A percentile compares a stretch with the other conserved stretches of the same genome.
These are phyloP conservation scores for Cinnamomum chago DNA, from an alignment of 164 flowering plant genomes.

Conservation along the genomic window DNA sequence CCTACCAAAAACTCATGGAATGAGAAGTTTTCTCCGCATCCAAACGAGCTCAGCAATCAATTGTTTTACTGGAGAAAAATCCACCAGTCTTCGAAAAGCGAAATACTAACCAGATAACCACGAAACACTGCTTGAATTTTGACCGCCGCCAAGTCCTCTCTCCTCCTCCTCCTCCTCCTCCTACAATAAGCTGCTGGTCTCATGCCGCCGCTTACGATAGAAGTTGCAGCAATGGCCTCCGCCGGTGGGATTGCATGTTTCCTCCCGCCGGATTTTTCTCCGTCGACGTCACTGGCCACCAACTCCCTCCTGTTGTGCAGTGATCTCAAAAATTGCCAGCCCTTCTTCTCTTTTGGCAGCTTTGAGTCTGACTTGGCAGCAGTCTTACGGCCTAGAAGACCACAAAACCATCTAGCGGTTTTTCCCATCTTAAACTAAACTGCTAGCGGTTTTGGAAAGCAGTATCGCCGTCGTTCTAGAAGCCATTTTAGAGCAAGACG, in stretches of 20 bases:
- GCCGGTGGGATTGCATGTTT: slow-evolving; percentile 50
- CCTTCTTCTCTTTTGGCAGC: slow-evolving; percentile 27
- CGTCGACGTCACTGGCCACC: not conserved
- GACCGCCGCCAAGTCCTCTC: slow-evolving; percentile 47
- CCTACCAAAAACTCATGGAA: no score
- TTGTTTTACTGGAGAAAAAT: no score
- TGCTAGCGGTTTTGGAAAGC: not conserved
- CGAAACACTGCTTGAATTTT: slow-evolving; percentile 74
- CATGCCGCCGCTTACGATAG: slow-evolving; percentile 45
- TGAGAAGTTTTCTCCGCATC: no score
- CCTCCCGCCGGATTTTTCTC: not conserved
- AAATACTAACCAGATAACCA: slow-evolving; percentile 60
- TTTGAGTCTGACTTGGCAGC: slow-evolving; percentile 1
- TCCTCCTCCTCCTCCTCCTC: slow-evolving; percentile 14
- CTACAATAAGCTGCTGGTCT: slow-evolving; percentile 15
- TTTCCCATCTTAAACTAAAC: slow-evolving; percentile 33
- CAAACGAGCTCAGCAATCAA: no score
- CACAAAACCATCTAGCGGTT: slow-evolving; percentile 45
- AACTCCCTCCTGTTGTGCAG: slow-evolving; percentile 71
- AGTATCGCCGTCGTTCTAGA: not conserved
- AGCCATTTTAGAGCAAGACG: no score
- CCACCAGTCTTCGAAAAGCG: no score
- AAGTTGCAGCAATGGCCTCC: slow-evolving; percentile 79
- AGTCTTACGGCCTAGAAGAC: slow-evolving; percentile 41
- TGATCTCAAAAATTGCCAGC: slow-evolving; percentile 37